phyloP scores from a whole-genome alignment of 805 yeast genomes.

The Starmerella sirachaensis region DNA sequence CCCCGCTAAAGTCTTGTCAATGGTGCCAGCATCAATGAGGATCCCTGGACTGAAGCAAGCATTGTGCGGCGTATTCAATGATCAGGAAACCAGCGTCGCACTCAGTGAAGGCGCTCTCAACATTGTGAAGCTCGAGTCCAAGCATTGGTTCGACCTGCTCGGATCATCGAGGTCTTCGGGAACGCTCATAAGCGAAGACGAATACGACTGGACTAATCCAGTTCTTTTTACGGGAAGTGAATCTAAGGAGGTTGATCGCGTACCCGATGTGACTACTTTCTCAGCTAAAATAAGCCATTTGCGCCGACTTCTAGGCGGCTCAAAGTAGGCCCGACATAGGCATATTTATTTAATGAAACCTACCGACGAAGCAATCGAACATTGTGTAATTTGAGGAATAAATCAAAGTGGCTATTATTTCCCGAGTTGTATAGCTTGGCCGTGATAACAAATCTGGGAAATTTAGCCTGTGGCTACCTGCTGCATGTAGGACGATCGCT shows the following conservation, averaged over 20 bases:
- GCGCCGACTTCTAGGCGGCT: background rate
- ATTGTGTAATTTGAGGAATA: no score
- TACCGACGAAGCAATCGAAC: no score
- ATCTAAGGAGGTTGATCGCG: background rate
- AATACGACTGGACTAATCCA: constrained; percentile 7
- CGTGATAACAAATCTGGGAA: no score
- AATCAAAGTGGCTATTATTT: no score
- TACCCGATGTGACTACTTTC: background rate
- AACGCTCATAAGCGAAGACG: constrained; percentile 23
- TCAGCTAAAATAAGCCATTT: constrained; percentile 16
- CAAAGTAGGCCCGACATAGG: background rate
- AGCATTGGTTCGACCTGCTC: constrained; percentile 28
- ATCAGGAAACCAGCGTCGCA: constrained; percentile 40
- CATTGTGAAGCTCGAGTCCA: constrained; percentile 44
- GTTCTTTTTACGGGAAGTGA: constrained; percentile 1
- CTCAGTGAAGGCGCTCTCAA: constrained; percentile 46
- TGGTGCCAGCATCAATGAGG: constrained; percentile 49
- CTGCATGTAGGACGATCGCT: no score
- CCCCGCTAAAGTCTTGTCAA: constrained; percentile 56
- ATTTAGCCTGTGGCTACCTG: no score
- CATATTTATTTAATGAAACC: no score
- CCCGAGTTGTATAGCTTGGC: no score
- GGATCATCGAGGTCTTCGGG: constrained; percentile 29
- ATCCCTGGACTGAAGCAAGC: constrained; percentile 56
- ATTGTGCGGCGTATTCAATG: constrained; percentile 48